phyloP scores from a whole-genome alignment of 2,329 filamentous ascomycete genomes.

The Ophiostoma australiae region DNA sequence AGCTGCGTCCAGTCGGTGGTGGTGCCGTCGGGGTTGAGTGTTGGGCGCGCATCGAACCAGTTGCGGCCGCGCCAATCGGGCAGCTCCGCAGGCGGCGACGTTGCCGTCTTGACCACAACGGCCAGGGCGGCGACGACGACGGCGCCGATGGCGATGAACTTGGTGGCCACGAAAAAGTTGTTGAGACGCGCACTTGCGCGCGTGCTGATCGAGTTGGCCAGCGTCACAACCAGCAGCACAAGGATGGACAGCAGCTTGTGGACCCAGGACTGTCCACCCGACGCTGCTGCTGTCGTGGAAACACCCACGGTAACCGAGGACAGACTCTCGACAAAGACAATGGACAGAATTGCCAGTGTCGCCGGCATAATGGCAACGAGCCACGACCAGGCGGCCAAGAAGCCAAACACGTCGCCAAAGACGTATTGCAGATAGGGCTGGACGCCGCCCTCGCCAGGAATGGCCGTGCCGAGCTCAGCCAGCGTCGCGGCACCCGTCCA shows the following conservation, averaged over 20 bases:
- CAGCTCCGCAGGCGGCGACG: slow-evolving; percentile 31
- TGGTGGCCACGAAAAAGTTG: slow-evolving; percentile 51
- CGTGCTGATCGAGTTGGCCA: slow-evolving; percentile 54
- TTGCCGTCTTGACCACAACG: slow-evolving; percentile 40
- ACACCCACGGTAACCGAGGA: slow-evolving; percentile 18
- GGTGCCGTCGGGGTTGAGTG: slow-evolving; percentile 45
- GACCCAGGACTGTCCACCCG: slow-evolving; percentile 28
- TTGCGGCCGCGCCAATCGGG: slow-evolving; percentile 47
- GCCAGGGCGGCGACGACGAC: slow-evolving; percentile 47
- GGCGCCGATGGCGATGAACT: slow-evolving; percentile 47
- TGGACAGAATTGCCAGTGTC: slow-evolving; percentile 58
- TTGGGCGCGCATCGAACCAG: slow-evolving; percentile 54
- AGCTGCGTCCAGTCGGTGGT: slow-evolving; percentile 47
- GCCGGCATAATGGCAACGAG: slow-evolving; percentile 61
- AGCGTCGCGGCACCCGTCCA: slow-evolving; percentile 61
- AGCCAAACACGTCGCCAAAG: slow-evolving; percentile 57
- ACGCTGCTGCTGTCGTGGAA: not conserved
- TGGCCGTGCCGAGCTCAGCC: slow-evolving; percentile 58
- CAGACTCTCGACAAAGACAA: slow-evolving; percentile 59
- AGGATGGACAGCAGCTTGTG: slow-evolving; percentile 51
- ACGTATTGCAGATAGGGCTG: slow-evolving; percentile 59
- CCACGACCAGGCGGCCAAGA: slow-evolving; percentile 61
- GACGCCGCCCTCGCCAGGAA: slow-evolving; percentile 59
- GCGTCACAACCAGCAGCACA: slow-evolving; percentile 43
- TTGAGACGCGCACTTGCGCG: slow-evolving; percentile 52